A percentile compares a stretch with the other conserved stretches of the same genome.
phyloP scores from a whole-genome alignment of 805 yeast species.

The Isabelozyma gotoi region DNA sequence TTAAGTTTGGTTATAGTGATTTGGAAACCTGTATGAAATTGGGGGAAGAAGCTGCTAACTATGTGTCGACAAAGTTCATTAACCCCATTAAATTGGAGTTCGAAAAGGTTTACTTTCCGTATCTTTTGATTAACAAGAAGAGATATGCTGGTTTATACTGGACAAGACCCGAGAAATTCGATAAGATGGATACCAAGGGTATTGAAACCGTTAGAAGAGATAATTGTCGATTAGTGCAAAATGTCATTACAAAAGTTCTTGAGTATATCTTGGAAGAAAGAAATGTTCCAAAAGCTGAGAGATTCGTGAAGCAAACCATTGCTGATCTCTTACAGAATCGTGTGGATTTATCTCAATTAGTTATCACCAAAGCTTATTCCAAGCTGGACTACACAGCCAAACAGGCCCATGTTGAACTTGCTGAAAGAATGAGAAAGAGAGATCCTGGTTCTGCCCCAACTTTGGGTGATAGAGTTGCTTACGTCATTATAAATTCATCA shows the following conservation, averaged over 20 bases:
- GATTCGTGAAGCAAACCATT: slow-evolving; percentile 81
- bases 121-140: slow-evolving; percentile 89
- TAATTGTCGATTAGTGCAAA: slow-evolving; percentile 91
- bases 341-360: slow-evolving; percentile 88
- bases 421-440: slow-evolving; percentile 93
- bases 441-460: slow-evolving; percentile 98
- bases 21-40: slow-evolving; percentile 81
- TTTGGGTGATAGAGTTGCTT: slow-evolving; percentile 97
- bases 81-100: slow-evolving; percentile 93
- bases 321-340: slow-evolving; percentile 88
- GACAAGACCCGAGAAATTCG: slow-evolving; percentile 90
- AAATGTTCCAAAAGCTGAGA: slow-evolving; percentile 80
- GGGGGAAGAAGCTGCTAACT: slow-evolving; percentile 93
- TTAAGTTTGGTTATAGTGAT: slow-evolving; percentile 85
- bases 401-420: slow-evolving; percentile 95
- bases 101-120: slow-evolving; percentile 95
- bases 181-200: slow-evolving; percentile 98
- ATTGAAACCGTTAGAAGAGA: slow-evolving; percentile 98
- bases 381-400: slow-evolving; percentile 90
- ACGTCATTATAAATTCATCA: slow-evolving; percentile 79
- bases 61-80: slow-evolving; percentile 74
- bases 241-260: slow-evolving; percentile 89
- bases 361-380: slow-evolving; percentile 89
- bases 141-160: slow-evolving; percentile 96
- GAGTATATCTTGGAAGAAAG: slow-evolving; percentile 83